Evolutionary conservation across 2,329 filamentous ascomycete genomes (phyloP), one percentile per base, ranked within the genome.

Genomic region (Chaetomium sp.): DNA sequence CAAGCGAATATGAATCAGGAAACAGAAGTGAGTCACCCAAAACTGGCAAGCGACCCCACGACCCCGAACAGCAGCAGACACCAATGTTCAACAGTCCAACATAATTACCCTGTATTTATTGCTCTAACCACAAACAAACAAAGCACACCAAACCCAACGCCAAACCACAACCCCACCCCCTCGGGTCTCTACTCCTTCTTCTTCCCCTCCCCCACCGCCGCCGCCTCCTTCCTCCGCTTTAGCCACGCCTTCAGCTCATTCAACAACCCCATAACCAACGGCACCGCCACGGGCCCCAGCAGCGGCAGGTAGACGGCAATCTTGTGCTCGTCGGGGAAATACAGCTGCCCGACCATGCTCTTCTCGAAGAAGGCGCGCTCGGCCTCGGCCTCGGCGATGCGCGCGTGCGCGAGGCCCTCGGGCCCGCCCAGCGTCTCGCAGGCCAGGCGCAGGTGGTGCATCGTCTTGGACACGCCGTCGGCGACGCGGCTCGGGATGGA

Each of bases 301-400:
- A 99, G 79, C 1, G 95, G 95, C 71, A 99, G 78, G 75, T 99
- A 99, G 0, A 99, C 95, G 0, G 95, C 95, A 27, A 99, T 87
- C 78, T 98, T 99, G 77, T 99, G 95, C 79, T 99, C 95, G 74
- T 99, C 95, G 0, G 95, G 95, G 76, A 99, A 99, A 77, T 98
- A 99, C 2, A 98, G 89, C 79, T 98, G 95, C 0, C 93, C 95
- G 13, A 99, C 95, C 95, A 99, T 99, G 74, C 91, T 96, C 78
- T 96, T 96, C 78, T 99, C 95, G 71, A 99, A 99, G 78, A 99
- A 99, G 0, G 94, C 94, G 66, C 90, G 88, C 76, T 99, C 95
- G 0, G 93, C 94, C 74, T 96, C 92, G 2, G 87, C 85, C 77
- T 97, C 93, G 6, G 95, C 95, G 55, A 92, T 87, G 10, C 91